These are phyloP conservation scores for Albizia julibrissin DNA, from an alignment of 306 rosid species.

Conservation along the genomic window DNA sequence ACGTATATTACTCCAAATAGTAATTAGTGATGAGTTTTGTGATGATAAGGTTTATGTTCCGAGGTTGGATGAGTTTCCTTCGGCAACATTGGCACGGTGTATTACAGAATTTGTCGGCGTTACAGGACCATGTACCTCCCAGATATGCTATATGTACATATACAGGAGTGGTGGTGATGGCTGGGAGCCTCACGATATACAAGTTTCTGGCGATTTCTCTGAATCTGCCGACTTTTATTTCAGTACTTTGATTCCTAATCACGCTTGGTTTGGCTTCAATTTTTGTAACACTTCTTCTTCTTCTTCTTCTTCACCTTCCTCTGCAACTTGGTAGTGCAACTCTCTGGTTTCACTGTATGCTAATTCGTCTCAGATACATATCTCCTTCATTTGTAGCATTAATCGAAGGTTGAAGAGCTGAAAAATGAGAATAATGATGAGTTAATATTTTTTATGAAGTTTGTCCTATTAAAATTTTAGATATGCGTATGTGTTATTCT, in stretches of 20 bases:
- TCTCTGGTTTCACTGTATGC: too few species aligned
- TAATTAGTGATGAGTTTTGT: background rate
- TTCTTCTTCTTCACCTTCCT: conserved; percentile 26
- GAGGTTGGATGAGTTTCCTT: conserved; percentile 53
- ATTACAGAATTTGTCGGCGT: conserved; percentile 51
- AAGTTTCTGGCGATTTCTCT: conserved; percentile 41
- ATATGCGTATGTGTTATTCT: too few species aligned
- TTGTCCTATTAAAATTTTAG: too few species aligned
- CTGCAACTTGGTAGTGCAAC: conserved; percentile 23
- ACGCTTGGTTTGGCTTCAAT: conserved; percentile 72
- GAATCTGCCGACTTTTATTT: conserved; percentile 51
- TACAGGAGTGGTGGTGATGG: conserved; percentile 81
- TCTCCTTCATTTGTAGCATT: too few species aligned
- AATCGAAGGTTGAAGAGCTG: too few species aligned
- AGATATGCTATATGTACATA: conserved; percentile 60
- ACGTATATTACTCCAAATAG: too few species aligned
- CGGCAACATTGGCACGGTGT: conserved; percentile 66
- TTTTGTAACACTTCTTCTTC: conserved; percentile 25
- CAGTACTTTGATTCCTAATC: conserved; percentile 52
- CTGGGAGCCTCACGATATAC: conserved; percentile 67
- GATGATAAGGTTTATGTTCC: conserved; percentile 64
- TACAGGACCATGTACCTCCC: conserved; percentile 69
- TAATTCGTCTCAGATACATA: too few species aligned
- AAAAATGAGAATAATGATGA: too few species aligned
- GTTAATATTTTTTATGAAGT: too few species aligned